Conservation (phyloP, 495 filamentous ascomycete genomes). For the Xylaria sp. region DNA sequence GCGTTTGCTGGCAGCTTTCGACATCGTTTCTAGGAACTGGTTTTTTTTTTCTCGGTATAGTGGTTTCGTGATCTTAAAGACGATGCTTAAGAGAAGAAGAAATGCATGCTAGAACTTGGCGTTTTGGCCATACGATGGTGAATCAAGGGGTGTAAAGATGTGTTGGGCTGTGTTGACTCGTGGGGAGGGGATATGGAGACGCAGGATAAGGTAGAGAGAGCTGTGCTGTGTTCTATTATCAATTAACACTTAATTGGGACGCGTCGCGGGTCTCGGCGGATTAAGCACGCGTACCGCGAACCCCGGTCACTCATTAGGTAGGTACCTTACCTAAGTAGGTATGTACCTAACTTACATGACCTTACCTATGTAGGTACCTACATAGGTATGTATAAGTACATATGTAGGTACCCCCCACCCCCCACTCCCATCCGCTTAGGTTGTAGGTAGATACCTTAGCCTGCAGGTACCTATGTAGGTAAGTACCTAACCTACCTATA, state of each 20-base stretch:
- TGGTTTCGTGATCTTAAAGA: neutral
- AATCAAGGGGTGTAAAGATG: neutral
- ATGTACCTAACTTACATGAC: no score
- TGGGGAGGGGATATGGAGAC: neutral
- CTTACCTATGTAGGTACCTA: no score
- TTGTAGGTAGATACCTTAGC: no score
- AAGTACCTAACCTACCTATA: no score
- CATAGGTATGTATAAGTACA: no score
- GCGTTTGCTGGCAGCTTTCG: conserved; percentile 53
- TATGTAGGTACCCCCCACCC: no score
- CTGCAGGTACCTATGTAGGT: no score
- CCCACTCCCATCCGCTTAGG: no score
- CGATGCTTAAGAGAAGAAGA: neutral
- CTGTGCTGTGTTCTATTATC: conserved; percentile 1
- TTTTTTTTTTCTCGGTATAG: neutral
- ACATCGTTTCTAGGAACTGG: conserved; percentile 40
- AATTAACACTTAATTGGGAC: conserved; percentile 25
- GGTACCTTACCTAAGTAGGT: no score
- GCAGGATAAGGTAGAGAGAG: neutral
- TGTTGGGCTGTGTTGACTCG: neutral
- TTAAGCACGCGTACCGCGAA: conserved; percentile 23
- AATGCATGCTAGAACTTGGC: neutral
- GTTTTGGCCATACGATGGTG: neutral
- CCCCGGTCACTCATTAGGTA: neutral
- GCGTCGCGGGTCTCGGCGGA: conserved; percentile 14